Percentiles rank a stretch among this genome's conserved stretches.
These are phyloP conservation scores for Chalara sp. DNA, from an alignment of 2,329 filamentous ascomycete genomes.

Conservation along the genomic window DNA sequence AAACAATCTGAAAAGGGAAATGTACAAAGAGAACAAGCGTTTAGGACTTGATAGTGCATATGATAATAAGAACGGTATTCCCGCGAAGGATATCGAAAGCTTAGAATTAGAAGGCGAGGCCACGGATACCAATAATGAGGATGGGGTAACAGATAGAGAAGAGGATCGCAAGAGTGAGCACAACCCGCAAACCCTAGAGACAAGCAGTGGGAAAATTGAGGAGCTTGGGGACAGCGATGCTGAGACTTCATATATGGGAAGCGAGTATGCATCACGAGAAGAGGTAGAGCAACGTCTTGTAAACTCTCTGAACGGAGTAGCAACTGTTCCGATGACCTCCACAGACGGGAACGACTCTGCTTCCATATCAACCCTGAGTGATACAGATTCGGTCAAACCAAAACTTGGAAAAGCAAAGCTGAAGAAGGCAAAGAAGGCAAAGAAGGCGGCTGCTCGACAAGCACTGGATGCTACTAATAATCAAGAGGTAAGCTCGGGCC, in stretches of 20 bases:
- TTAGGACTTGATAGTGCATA: slow-evolving; percentile 38
- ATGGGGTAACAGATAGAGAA: not conserved
- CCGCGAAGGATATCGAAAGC: slow-evolving; percentile 16
- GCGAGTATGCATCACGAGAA: slow-evolving; percentile 27
- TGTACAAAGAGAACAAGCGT: slow-evolving; percentile 71
- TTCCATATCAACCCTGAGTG: slow-evolving; percentile 7
- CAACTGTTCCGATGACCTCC: not conserved
- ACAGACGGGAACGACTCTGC: slow-evolving; percentile 13
- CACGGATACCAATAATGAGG: not conserved
- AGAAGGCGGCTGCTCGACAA: slow-evolving; percentile 26
- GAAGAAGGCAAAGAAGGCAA: slow-evolving; percentile 41
- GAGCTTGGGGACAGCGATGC: not conserved
- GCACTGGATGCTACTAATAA: not conserved
- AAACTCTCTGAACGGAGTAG: slow-evolving; percentile 9
- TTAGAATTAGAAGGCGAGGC: slow-evolving; percentile 3
- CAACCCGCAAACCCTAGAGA: not conserved
- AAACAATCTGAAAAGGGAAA: slow-evolving; percentile 70
- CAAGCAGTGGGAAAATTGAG: not conserved
- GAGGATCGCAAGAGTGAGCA: not conserved
- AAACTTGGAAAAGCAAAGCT: slow-evolving; percentile 46
- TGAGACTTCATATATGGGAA: slow-evolving; percentile 14
- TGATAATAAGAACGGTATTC: slow-evolving; percentile 3
- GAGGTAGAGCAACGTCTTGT: slow-evolving; percentile 20
- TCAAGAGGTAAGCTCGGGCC: slow-evolving; percentile 4
- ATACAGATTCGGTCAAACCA: slow-evolving; percentile 12